Evolutionary conservation across 148 eudicot genomes (phyloP).

Genomic region (Beta vulgaris): DNA sequence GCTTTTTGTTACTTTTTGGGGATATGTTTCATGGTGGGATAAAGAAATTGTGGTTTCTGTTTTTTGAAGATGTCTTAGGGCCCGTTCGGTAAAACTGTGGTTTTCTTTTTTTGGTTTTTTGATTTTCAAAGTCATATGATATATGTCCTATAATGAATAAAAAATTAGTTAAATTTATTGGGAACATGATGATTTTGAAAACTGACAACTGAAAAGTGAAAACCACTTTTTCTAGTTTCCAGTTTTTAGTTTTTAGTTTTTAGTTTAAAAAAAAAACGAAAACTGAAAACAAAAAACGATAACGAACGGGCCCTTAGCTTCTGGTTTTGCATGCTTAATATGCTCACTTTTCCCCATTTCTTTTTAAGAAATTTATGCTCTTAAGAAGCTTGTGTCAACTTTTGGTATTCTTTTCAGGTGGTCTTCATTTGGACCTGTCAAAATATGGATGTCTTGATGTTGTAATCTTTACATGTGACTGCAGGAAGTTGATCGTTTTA

Average conservation of each 20-base stretch:
- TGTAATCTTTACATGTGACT: constrained; percentile 15
- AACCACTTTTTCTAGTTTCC: too few species aligned
- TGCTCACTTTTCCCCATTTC: not conserved
- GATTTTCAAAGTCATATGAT: too few species aligned
- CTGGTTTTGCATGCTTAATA: not conserved
- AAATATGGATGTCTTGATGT: constrained; percentile 9
- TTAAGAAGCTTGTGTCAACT: not conserved
- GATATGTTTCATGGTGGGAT: not conserved
- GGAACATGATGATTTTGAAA: too few species aligned
- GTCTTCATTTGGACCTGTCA: not conserved
- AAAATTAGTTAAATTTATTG: too few species aligned
- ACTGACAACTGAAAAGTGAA: too few species aligned
- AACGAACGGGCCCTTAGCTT: too few species aligned
- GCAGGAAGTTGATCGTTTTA: constrained; percentile 85
- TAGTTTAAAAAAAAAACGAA: too few species aligned
- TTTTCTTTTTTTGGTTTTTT: too few species aligned
- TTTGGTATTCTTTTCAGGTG: not conserved
- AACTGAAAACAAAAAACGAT: too few species aligned
- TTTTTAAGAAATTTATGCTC: not conserved
- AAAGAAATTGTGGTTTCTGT: not conserved
- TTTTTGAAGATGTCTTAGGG: not conserved
- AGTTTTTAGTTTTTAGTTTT: too few species aligned
- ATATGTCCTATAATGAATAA: too few species aligned
- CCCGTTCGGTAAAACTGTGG: too few species aligned
- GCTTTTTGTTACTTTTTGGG: not conserved